Percentiles rank a stretch among this genome's conserved stretches.
These are phyloP conservation scores for Bremia lactucae DNA, from an alignment of 352 stramenopile species.

Conservation along the genomic window DNA sequence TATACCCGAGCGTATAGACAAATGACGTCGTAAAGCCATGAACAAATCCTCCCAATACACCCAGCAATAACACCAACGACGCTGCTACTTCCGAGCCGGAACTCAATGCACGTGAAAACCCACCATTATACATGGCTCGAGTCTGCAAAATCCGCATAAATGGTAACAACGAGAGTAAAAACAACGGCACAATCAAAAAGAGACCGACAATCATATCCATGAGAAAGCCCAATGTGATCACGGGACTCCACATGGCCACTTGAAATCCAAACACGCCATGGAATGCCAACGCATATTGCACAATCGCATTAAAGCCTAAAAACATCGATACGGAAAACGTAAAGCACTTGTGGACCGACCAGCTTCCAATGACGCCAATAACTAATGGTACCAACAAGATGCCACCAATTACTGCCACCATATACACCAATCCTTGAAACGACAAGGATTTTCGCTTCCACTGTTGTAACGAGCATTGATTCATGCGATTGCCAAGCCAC, in stretches of 20 bases:
- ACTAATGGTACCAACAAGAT: conserved; percentile 46
- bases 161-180: conserved; percentile 62
- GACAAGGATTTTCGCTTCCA: conserved; percentile 48
- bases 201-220: conserved; percentile 78
- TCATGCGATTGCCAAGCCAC: conserved; percentile 39
- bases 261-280: conserved; percentile 53
- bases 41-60: conserved; percentile 64
- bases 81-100: conserved; percentile 75
- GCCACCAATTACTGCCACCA: conserved; percentile 50
- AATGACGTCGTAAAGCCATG: conserved; percentile 69
- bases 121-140: conserved; percentile 81
- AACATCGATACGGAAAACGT: conserved; percentile 60
- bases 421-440: conserved; percentile 61
- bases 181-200: conserved; percentile 65
- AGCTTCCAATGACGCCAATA: conserved; percentile 40
- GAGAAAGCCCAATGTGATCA: conserved; percentile 72
- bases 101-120: conserved; percentile 66
- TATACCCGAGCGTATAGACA: conserved; percentile 53
- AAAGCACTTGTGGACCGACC: conserved; percentile 52
- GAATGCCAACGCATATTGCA: conserved; percentile 59
- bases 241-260: conserved; percentile 53
- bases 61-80: conserved; percentile 67
- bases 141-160: conserved; percentile 84
- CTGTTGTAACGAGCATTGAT: conserved; percentile 40
- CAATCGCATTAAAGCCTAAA: conserved; percentile 56